Evolutionary conservation across 495 filamentous ascomycete genomes (phyloP).

Genomic region (Umbilicaria muhlenbergii): DNA sequence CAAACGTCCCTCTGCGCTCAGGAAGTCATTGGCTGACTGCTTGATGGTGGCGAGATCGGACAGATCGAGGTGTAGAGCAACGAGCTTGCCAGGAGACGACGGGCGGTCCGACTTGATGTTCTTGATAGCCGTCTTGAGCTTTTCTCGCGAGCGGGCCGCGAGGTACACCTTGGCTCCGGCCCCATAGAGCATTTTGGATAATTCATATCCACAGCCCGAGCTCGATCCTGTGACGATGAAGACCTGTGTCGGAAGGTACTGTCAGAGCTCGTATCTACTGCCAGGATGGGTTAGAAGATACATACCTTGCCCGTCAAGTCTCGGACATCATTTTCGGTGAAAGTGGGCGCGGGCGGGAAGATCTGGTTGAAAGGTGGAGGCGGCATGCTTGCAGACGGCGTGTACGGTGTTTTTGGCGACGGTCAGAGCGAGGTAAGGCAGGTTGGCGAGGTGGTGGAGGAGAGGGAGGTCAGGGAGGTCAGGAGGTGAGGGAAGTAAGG

Average conservation of each 20-base stretch:
- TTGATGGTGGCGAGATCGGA: constrained; percentile 31
- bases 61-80: constrained; percentile 30
- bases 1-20: constrained; percentile 23
- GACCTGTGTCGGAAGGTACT: constrained; percentile 8
- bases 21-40: constrained; percentile 22
- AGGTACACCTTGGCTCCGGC: constrained; percentile 24
- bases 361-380: constrained; percentile 1
- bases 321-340: constrained; percentile 7
- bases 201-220: constrained; percentile 25
- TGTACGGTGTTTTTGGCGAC: constrained; percentile 19
- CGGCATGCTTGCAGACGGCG: constrained; percentile 23
- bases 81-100: constrained; percentile 17
- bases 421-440: too few relatives aligned
- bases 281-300: too few relatives aligned
- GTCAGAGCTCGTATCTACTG: too few relatives aligned
- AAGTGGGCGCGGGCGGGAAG: constrained; percentile 7
- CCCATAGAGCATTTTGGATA: constrained; percentile 24
- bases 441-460: too few relatives aligned
- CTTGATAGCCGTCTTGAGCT: constrained; percentile 21
- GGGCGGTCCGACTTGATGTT: constrained; percentile 14
- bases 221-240: constrained; percentile 28
- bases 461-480: too few relatives aligned
- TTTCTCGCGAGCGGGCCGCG: constrained; percentile 23
- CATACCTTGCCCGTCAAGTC: constrained; percentile 5
- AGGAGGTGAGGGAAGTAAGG: too few relatives aligned